Base-by-base conservation (phyloP, 768 basidiomycete genomes). In the Mycena vulgaris region DNA sequence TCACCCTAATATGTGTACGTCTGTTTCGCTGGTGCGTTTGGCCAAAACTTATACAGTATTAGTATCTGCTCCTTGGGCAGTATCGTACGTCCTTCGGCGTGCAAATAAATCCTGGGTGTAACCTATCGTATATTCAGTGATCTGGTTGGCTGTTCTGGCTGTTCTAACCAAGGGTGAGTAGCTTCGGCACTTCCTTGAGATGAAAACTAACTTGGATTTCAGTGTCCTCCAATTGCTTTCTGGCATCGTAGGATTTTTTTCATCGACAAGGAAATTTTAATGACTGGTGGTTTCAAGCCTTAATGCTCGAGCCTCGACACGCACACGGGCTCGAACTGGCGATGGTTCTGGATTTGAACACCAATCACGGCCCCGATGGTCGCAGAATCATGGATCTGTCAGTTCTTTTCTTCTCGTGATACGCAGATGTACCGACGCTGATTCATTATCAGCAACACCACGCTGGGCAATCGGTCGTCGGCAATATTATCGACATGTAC, bases 141-240 rank as follows among this genome's bases (percentile, higher is more conserved):
- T 73, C 11, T 73, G 72, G 72, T 21, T 73, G 65, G 68, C 72
- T 28, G 72, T 73, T 53, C 56, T 64, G 17, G 68, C 72, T 13
- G 60, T 70, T 14, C 28, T 73, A 19, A 73, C 72, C 16, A 73
- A 73, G 59, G 71, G 72, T 55, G 14, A 57, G 60, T 28, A 1
- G 1, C 40, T 25, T 11, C n/a, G 7, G n/a, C 13, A 39, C 45
- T 37, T 42, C 21, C 11, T 49, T 37, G 14, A 19, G 35, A 23
- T 1, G 1, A 5, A 59, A 47, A 31, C 27, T 5, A 53, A 23
- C 5, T 7, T 17, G 23, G 7, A n/a, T 31, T 59, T 19, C 25
- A 73, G 72, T 73, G 21, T 73, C 72, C 19, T 73, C 72, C 0
- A 73, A 73, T 40, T 73, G 65, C 30, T 73, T 73, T 30, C 68